These are phyloP conservation scores for Galerina sulciceps DNA, from an alignment of 768 basidiomycete species.

Conservation along the genomic window DNA sequence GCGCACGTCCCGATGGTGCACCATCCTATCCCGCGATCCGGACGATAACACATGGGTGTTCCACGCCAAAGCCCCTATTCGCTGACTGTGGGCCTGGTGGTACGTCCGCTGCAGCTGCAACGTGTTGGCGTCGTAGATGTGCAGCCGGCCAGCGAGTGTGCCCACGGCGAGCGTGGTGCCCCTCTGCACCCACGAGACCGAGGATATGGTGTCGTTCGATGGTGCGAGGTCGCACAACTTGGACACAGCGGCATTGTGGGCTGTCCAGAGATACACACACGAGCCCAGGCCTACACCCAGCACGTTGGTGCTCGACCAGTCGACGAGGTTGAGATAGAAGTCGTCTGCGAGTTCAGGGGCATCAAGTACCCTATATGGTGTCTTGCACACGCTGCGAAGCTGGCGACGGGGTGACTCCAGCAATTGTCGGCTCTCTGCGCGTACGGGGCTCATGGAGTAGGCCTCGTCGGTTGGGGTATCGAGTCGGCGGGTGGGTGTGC, in stretches of 20 bases:
- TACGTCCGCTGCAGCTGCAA: constrained; percentile 82
- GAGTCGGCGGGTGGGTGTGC: constrained; percentile 61
- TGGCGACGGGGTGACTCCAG: constrained; percentile 85
- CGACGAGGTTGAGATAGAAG: constrained; percentile 97
- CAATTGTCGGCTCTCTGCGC: constrained; percentile 78
- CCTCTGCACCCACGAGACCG: constrained; percentile 92
- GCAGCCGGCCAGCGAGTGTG: constrained; percentile 84
- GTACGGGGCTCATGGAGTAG: constrained; percentile 90
- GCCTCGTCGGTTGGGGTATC: constrained; percentile 88
- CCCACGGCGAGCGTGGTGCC: constrained; percentile 93
- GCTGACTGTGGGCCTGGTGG: constrained; percentile 80
- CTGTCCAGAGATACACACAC: constrained; percentile 97
- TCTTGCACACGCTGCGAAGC: constrained; percentile 86
- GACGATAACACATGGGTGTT: constrained; percentile 86
- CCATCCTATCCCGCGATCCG: constrained; percentile 88
- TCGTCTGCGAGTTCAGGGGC: constrained; percentile 98
- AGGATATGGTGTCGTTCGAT: constrained; percentile 78
- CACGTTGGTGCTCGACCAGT: constrained; percentile 96
- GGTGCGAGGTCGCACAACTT: constrained; percentile 84
- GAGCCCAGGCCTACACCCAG: constrained; percentile 91
- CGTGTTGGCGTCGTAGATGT: constrained; percentile 91
- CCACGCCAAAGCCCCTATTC: constrained; percentile 96
- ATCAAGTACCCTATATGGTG: constrained; percentile 95
- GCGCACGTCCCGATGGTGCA: constrained; percentile 92
- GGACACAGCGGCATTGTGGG: constrained; percentile 89